A percentile compares a stretch with the other conserved stretches of the same genome.
Evolutionary conservation across 495 filamentous ascomycete species (phyloP).

Genomic region (Podospora pseudopauciseta): DNA sequence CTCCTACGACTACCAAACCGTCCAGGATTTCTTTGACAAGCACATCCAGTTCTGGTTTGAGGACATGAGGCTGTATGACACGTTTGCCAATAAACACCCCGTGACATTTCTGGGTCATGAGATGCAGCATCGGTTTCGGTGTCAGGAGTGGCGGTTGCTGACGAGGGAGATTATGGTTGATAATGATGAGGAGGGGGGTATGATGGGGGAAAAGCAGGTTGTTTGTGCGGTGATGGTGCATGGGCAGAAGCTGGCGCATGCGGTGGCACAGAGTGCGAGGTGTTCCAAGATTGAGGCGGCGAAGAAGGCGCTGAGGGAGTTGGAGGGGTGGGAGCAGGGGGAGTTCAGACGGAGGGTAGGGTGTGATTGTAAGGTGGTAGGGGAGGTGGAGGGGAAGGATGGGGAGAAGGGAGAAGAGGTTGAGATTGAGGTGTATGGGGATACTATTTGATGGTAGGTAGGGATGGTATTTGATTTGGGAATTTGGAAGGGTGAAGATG

Average conservation of each 20-base stretch:
- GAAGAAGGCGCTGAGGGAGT: conserved; percentile 55
- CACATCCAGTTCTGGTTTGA: conserved; percentile 75
- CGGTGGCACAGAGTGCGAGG: conserved; percentile 56
- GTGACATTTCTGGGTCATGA: conserved; percentile 47
- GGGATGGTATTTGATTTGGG: neutral
- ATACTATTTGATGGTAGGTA: conserved; percentile 11
- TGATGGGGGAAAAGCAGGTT: conserved; percentile 46
- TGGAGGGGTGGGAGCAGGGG: conserved; percentile 54
- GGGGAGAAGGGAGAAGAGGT: neutral
- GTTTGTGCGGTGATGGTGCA: conserved; percentile 79
- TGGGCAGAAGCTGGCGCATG: conserved; percentile 59
- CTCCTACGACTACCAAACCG: conserved; percentile 66
- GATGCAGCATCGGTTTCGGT: conserved; percentile 46
- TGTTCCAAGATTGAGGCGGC: conserved; percentile 74
- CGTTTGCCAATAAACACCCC: conserved; percentile 85
- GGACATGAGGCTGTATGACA: conserved; percentile 86
- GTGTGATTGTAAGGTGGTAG: conserved; percentile 56
- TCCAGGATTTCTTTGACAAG: conserved; percentile 71
- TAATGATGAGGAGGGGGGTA: conserved; percentile 24
- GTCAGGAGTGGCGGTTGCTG: conserved; percentile 43
- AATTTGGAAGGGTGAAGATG: neutral
- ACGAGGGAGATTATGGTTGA: conserved; percentile 17
- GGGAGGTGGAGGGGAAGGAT: neutral
- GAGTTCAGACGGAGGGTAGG: conserved; percentile 59
- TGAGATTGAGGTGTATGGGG: conserved; percentile 7